These are phyloP conservation scores for Komagataea norvegica DNA, from an alignment of 1,139 yeast species.

Conservation along the genomic window DNA sequence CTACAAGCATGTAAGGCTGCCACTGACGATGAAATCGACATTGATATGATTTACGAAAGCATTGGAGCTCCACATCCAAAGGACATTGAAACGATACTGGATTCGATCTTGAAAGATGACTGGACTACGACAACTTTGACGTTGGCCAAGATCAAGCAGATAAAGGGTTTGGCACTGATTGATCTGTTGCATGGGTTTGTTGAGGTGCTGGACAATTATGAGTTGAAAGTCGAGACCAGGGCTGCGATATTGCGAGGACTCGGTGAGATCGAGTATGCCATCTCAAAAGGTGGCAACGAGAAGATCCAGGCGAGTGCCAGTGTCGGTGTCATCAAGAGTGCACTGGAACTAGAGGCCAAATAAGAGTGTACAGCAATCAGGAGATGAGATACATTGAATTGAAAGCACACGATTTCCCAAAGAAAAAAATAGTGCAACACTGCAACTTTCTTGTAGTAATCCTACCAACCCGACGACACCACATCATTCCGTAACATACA, in stretches of 20 bases:
- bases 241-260: conserved; percentile 61
- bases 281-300: conserved; percentile 89
- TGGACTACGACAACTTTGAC: conserved; percentile 78
- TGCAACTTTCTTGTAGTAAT: no score
- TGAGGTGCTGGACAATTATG: conserved; percentile 59
- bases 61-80: conserved; percentile 93
- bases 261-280: conserved; percentile 85
- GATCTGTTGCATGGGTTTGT: conserved; percentile 79
- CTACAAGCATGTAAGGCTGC: conserved; percentile 92
- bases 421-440: background rate
- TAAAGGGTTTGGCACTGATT: conserved; percentile 83
- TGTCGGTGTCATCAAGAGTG: conserved; percentile 74
- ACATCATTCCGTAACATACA: no score
- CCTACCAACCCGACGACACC: no score
- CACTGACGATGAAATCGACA: conserved; percentile 54
- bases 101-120: conserved; percentile 76
- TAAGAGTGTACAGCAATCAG: no score
- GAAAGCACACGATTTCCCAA: no score
- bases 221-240: conserved; percentile 59
- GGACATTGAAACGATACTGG: conserved; percentile 71
- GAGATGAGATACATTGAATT: no score
- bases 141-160: conserved; percentile 54
- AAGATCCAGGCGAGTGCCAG: conserved; percentile 86
- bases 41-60: conserved; percentile 82
- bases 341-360: conserved; percentile 31